A percentile compares a stretch with the other conserved stretches of the same genome.
Conservation (phyloP, 305 asterid genomes). For the Fraxinus latifolia region DNA sequence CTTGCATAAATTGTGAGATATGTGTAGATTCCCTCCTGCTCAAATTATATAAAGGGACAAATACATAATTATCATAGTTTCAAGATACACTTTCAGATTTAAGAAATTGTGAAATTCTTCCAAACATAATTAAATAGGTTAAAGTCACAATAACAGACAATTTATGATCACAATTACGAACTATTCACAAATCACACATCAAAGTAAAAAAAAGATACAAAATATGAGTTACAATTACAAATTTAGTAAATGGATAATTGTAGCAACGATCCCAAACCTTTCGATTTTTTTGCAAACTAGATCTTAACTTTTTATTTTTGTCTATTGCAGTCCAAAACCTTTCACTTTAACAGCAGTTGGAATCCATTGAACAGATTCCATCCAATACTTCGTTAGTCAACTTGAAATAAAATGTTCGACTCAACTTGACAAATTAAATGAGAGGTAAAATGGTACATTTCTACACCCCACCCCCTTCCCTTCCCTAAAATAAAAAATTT, state of each 20-base stretch:
- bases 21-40: background rate
- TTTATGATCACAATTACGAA: too few species aligned
- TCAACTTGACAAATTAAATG: background rate
- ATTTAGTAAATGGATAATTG: background rate
- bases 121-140: too few species aligned
- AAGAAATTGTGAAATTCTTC: too few species aligned
- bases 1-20: background rate
- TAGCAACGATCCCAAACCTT: background rate
- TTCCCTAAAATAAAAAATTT: background rate
- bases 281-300: too few species aligned
- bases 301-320: background rate
- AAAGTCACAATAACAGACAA: too few species aligned
- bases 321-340: background rate
- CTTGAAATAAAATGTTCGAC: background rate
- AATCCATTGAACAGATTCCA: background rate
- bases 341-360: background rate
- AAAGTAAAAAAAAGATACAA: too few species aligned
- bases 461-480: background rate
- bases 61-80: too few species aligned
- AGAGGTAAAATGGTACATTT: background rate
- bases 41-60: background rate
- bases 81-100: too few species aligned
- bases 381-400: background rate
- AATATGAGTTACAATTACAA: too few species aligned
- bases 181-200: too few species aligned